phyloP scores from a whole-genome alignment of 345 rosid genomes.

The Jatropha curcas region DNA sequence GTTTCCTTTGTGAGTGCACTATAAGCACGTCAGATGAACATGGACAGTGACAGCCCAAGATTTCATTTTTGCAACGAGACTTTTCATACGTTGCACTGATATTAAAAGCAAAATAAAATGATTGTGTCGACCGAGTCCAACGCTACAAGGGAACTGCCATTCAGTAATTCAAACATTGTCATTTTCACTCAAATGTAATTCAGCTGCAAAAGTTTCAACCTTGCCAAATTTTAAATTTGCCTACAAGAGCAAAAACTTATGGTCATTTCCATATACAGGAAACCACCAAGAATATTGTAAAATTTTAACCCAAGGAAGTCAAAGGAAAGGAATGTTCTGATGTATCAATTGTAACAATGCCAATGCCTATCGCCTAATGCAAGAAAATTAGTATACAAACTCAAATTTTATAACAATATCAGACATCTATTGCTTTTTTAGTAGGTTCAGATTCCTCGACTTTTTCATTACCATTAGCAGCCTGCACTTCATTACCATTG shows the following conservation, averaged over 20 bases:
- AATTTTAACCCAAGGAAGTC: not conserved
- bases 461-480: conserved; percentile 22
- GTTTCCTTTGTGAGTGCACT: too few species aligned
- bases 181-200: not conserved
- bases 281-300: not conserved
- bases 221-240: not conserved
- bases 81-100: too few species aligned
- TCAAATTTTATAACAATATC: not conserved
- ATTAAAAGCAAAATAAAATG: too few species aligned
- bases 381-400: not conserved
- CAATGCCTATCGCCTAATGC: not conserved
- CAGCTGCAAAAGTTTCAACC: not conserved
- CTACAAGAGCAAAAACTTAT: not conserved
- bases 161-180: too few species aligned
- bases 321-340: not conserved
- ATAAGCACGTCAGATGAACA: too few species aligned
- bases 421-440: not conserved
- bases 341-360: not conserved
- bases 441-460: conserved; percentile 15
- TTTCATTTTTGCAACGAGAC: too few species aligned
- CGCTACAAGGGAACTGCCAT: too few species aligned
- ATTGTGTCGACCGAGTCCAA: too few species aligned
- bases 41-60: too few species aligned
- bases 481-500: conserved; percentile 23
- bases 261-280: not conserved